These are phyloP conservation scores for Lactarius hatsudake DNA, from an alignment of 768 basidiomycete genomes.

Conservation along the genomic window DNA sequence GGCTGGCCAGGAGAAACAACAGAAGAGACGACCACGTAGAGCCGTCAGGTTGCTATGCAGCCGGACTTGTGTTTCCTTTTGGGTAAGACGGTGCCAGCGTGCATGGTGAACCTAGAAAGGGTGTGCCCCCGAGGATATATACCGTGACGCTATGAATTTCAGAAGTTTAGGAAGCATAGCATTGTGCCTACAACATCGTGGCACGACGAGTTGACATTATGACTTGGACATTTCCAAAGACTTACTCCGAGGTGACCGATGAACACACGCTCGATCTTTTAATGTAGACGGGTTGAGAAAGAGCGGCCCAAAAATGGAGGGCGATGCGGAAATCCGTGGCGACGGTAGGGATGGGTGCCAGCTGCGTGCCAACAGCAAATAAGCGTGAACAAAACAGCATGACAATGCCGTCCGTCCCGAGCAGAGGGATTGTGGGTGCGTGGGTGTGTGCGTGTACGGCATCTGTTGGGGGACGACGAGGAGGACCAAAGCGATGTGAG, in stretches of 20 bases:
- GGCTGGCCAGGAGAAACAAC: conserved; percentile 6
- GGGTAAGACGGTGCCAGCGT: conserved; percentile 25
- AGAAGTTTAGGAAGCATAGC: conserved; percentile 23
- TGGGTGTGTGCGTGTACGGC: conserved; percentile 2
- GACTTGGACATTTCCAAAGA: conserved; percentile 22
- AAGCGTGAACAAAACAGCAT: conserved; percentile 16
- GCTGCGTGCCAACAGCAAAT: conserved; percentile 19
- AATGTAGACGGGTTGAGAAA: conserved; percentile 26
- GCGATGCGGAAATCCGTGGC: conserved; percentile 12
- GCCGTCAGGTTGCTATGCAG: conserved; percentile 26
- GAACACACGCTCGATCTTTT: conserved; percentile 23
- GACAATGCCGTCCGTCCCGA: conserved; percentile 4
- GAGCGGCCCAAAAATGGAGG: conserved; percentile 22
- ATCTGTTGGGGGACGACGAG: conserved; percentile 1
- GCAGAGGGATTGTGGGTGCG: neutral
- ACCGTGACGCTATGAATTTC: conserved; percentile 18
- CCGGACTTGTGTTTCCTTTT: conserved; percentile 17
- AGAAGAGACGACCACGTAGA: conserved; percentile 24
- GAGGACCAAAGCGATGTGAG: conserved; percentile 1
- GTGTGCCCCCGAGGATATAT: conserved; percentile 25
- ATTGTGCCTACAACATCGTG: conserved; percentile 22
- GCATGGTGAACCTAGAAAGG: conserved; percentile 20
- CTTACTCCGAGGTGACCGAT: conserved; percentile 22
- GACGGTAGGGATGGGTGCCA: neutral
- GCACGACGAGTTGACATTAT: conserved; percentile 14